Percentiles rank a stretch among this genome's conserved stretches.
Evolutionary conservation across 179 eudicot species (phyloP).

Genomic region (Patellifolia procumbens): DNA sequence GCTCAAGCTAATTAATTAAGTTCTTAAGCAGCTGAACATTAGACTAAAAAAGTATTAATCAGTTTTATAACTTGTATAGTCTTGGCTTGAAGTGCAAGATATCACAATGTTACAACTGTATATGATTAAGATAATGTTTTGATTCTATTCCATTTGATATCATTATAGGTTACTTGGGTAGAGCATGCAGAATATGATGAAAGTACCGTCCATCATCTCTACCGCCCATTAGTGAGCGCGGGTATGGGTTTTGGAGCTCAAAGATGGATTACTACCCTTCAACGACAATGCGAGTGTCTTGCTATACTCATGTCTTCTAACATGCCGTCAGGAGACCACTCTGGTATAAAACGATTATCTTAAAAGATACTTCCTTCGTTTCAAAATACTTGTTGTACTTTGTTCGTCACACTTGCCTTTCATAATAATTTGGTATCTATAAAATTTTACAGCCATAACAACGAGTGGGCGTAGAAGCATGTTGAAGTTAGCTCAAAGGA

Average conservation of each 20-base stretch:
- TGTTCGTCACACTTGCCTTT: too few species aligned
- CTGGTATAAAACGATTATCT: conserved; percentile 45
- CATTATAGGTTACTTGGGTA: conserved; percentile 88
- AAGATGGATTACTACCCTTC: conserved; percentile 87
- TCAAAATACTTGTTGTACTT: too few species aligned
- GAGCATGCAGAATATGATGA: conserved; percentile 92
- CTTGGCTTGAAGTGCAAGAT: neutral
- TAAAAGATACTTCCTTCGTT: too few species aligned
- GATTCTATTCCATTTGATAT: neutral
- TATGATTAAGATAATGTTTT: neutral
- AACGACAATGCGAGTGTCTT: conserved; percentile 91
- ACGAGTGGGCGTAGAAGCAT: conserved; percentile 82
- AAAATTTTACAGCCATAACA: conserved; percentile 55
- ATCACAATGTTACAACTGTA: neutral
- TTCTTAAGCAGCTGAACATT: neutral
- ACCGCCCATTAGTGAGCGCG: conserved; percentile 65
- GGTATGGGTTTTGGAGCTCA: conserved; percentile 98
- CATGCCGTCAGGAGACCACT: conserved; percentile 59
- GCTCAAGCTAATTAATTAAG: neutral
- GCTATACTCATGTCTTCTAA: conserved; percentile 89
- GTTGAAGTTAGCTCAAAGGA: conserved; percentile 86
- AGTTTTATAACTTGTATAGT: neutral
- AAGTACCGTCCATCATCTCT: conserved; percentile 69
- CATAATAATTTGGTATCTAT: too few species aligned
- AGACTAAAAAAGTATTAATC: neutral